Conservation (phyloP, 1,284 basidiomycete genomes). For the Entoloma clypeatum region DNA sequence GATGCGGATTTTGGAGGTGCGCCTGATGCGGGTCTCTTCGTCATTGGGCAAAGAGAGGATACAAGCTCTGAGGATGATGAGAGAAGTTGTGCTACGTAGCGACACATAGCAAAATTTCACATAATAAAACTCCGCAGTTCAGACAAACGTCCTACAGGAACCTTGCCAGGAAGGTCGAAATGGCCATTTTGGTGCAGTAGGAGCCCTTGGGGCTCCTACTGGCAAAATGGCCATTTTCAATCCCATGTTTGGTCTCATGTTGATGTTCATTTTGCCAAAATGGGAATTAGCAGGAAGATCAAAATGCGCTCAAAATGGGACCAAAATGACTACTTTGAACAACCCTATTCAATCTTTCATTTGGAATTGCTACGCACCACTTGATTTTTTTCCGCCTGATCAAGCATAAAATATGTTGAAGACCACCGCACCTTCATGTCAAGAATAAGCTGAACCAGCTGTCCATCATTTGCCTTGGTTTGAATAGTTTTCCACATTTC, state of each 20-base stretch:
- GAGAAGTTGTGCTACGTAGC: no score
- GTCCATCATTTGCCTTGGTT: slow-evolving; percentile 5
- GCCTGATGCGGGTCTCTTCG: no score
- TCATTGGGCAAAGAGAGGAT: no score
- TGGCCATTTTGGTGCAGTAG: slow-evolving; percentile 3
- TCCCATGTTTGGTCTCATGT: slow-evolving; percentile 1
- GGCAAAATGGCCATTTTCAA: slow-evolving; percentile 1
- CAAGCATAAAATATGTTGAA: slow-evolving; percentile 21
- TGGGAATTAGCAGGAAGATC: not conserved
- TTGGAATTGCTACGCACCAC: no score
- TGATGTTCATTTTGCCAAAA: slow-evolving; percentile 2
- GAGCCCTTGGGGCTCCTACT: not conserved
- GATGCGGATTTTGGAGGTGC: no score
- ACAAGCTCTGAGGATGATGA: no score
- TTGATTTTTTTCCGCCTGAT: slow-evolving; percentile 7
- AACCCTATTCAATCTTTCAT: slow-evolving; percentile 3
- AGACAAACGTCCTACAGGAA: no score
- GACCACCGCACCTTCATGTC: slow-evolving; percentile 26
- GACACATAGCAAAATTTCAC: no score
- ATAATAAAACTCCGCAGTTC: no score
- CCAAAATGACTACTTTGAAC: slow-evolving; percentile 1
- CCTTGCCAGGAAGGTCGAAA: not conserved
- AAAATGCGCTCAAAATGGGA: slow-evolving; percentile 1
- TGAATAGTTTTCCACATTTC: slow-evolving; percentile 21
- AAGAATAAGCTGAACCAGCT: slow-evolving; percentile 20